Evolutionary conservation across 371 early-diverging fungal genomes (phyloP), one percentile per base, ranked within the genome.

Genomic region (Nematocida displodere): DNA sequence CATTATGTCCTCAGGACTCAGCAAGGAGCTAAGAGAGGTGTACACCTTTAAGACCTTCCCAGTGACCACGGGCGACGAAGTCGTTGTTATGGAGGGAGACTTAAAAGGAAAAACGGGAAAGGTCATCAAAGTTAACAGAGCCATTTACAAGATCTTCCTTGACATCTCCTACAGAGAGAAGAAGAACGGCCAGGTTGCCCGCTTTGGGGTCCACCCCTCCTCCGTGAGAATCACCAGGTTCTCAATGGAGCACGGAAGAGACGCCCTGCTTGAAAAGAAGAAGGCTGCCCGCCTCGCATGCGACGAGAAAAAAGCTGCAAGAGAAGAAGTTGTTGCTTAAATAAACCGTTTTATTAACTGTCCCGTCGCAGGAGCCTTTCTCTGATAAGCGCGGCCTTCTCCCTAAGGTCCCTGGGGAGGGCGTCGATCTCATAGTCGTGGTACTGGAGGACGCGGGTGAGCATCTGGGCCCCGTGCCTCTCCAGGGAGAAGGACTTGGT

Each of bases 11-110:
- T 56, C 66, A 31, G 58, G 52, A 13, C 76, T 84, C 1, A 79
- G 81, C 31, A 79, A 80, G 50, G 82, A 81, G 37, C 71, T 83
- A 15, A 68, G 79, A 54, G 49, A 61, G 26, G 29, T 64, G 47
- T 80, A 82, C 65, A 78, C 77, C 1, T 78, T 84, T 36, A 79
- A 66, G 66, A 54, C 78, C 31, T 67, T 82, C 28, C 81, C 82
- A 20, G 31, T 84, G 29, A 52, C 48, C 36, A 44, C n/a, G n/a
- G 77, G 75, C 17, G 85, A 84, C 54, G 62, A 68, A 36, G 85
- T 84, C 3, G 40, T 54, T 11, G 80, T 84, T 3, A 52, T 59
- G 5, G 52, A 52, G n/a, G 85, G 85, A 53, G 62, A 71, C 63
- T 78, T 52, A 34, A 81, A 80, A 42, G 79, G 78, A 28, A 80